A percentile compares a stretch with the other conserved stretches of the same genome.
Evolutionary conservation across 371 early-diverging fungal species (phyloP).

Genomic region (Circinella umbellata): DNA sequence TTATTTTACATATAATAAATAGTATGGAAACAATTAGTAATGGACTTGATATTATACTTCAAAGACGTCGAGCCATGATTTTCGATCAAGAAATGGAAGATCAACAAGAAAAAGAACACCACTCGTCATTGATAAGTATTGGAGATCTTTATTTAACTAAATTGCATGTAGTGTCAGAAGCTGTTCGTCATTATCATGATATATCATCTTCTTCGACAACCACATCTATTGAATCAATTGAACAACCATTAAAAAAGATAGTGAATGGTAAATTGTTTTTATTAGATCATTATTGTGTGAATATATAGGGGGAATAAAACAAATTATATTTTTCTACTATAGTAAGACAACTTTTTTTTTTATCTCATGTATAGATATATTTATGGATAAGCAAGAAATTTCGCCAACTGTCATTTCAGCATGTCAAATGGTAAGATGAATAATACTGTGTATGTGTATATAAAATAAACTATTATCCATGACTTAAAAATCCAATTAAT

Average conservation of each 20-base stretch:
- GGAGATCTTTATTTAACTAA: not conserved
- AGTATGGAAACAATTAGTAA: not conserved
- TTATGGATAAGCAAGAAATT: not conserved
- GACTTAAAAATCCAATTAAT: not conserved
- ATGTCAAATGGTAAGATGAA: slow-evolving; percentile 9
- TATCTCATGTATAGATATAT: not conserved
- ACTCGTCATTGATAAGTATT: not conserved
- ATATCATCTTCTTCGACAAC: not conserved
- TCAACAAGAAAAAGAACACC: not conserved
- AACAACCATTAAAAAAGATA: not conserved
- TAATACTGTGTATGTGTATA: too few relatives aligned
- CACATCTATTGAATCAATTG: not conserved
- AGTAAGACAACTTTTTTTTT: too few relatives aligned
- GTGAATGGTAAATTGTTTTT: not conserved
- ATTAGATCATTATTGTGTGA: too few relatives aligned
- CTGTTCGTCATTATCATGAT: not conserved
- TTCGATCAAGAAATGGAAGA: not conserved
- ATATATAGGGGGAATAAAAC: too few relatives aligned
- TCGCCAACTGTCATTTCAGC: not conserved
- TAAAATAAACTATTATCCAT: too few relatives aligned
- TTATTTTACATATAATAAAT: not conserved
- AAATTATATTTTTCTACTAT: too few relatives aligned
- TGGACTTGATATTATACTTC: not conserved
- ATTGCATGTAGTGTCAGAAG: slow-evolving; percentile 1
- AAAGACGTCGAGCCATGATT: not conserved